A percentile compares a stretch with the other conserved stretches of the same genome.
These are phyloP conservation scores for Malus hybrid DNA, from an alignment of 331 rosid species.

Conservation along the genomic window DNA sequence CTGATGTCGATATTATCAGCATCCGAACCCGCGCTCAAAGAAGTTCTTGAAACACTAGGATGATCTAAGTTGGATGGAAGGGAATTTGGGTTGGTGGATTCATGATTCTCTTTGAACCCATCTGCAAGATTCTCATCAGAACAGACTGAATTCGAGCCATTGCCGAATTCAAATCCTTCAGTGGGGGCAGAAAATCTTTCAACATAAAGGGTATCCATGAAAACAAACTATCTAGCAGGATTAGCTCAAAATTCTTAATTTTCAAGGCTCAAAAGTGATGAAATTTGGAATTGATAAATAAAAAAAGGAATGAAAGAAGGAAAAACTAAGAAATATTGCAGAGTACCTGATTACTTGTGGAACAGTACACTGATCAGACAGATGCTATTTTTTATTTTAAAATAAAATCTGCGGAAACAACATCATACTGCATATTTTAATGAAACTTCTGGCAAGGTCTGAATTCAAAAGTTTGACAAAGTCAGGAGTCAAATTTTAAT, in stretches of 20 bases:
- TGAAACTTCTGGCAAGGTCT: background rate
- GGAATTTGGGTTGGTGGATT: background rate
- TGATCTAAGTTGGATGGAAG: constrained; percentile 10
- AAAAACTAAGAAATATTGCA: background rate
- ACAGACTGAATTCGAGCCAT: background rate
- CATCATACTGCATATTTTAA: background rate
- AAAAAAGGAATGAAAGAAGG: background rate
- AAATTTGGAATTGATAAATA: no score
- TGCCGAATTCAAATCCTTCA: background rate
- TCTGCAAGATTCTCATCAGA: background rate
- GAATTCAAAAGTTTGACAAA: background rate
- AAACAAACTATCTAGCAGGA: background rate
- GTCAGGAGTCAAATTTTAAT: background rate
- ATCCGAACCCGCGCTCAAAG: constrained; percentile 29
- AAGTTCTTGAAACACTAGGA: constrained; percentile 23
- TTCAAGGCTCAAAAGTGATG: background rate
- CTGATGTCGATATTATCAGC: constrained; percentile 20
- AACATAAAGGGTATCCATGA: constrained; percentile 8
- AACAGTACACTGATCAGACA: background rate
- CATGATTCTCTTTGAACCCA: background rate
- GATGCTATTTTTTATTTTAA: background rate
- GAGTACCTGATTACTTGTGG: background rate
- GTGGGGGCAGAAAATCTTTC: background rate
- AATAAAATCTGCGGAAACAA: background rate
- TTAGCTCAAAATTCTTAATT: background rate